Conservation (phyloP, 768 basidiomycete genomes). For the Lentinula aciculospora region DNA sequence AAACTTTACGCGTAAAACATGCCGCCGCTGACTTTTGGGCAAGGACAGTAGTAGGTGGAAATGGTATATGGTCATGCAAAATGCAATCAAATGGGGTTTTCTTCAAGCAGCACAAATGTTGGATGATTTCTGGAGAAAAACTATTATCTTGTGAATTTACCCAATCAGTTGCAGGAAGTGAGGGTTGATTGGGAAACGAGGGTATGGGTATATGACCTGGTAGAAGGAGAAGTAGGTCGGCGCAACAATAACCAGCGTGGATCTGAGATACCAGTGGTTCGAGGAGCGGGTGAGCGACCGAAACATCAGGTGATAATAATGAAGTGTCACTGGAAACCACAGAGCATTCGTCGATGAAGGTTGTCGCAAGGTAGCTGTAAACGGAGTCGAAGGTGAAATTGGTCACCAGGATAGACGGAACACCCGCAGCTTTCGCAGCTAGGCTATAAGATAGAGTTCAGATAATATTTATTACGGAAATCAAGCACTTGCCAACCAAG, state of each 20-base stretch:
- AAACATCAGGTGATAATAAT: constrained; percentile 41
- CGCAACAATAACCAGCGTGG: constrained; percentile 59
- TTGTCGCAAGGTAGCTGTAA: constrained; percentile 67
- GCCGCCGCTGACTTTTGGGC: constrained; percentile 10
- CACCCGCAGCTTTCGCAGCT: constrained; percentile 54
- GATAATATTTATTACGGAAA: neutral
- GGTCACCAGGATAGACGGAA: constrained; percentile 71
- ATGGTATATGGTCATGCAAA: constrained; percentile 40
- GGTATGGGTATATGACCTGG: constrained; percentile 77
- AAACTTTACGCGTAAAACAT: constrained; percentile 30
- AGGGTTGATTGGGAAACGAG: constrained; percentile 48
- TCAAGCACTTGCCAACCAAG: constrained; percentile 58
- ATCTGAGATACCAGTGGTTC: constrained; percentile 62
- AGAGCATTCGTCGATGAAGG: constrained; percentile 36
- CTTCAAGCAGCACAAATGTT: constrained; percentile 35
- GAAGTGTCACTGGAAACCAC: neutral
- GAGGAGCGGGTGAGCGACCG: constrained; percentile 44
- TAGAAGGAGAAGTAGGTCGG: constrained; percentile 63
- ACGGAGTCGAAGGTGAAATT: constrained; percentile 87
- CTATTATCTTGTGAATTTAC: constrained; percentile 41
- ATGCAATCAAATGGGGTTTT: constrained; percentile 20
- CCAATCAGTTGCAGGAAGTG: constrained; percentile 62
- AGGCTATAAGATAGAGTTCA: constrained; percentile 31
- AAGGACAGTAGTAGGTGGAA: constrained; percentile 17
- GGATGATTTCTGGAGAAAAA: constrained; percentile 41